Conservation (phyloP, 257 asterid genomes). For the Scutellaria galericulata region DNA sequence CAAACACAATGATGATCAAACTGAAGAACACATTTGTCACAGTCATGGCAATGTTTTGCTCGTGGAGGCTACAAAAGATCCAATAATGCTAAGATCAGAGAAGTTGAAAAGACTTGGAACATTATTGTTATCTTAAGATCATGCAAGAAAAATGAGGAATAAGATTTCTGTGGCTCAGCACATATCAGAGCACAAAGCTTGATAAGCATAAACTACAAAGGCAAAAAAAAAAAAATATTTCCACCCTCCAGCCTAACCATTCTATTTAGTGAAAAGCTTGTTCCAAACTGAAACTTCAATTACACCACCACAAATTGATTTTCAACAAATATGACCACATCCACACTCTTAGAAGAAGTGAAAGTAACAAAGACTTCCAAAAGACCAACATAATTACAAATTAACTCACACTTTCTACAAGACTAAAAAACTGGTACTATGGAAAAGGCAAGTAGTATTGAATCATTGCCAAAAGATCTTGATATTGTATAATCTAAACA, state of each 20-base stretch:
- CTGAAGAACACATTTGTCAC: constrained; percentile 96
- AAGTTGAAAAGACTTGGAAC: constrained; percentile 18
- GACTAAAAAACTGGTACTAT: not conserved
- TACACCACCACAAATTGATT: not conserved
- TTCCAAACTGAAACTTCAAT: constrained; percentile 5
- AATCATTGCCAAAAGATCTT: constrained; percentile 21
- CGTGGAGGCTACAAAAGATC: constrained; percentile 85
- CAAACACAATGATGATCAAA: constrained; percentile 99
- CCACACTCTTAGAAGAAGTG: not conserved
- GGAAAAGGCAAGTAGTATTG: constrained; percentile 24
- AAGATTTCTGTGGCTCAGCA: constrained; percentile 12
- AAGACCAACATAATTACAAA: constrained; percentile 13
- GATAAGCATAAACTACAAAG: constrained; percentile 9
- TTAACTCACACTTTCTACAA: not conserved
- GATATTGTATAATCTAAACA: constrained; percentile 22
- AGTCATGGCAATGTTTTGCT: constrained; percentile 94
- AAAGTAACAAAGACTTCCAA: constrained; percentile 2
- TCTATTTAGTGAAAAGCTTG: not conserved
- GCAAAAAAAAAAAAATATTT: constrained; percentile 12
- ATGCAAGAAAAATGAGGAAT: constrained; percentile 7
- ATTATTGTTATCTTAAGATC: not conserved
- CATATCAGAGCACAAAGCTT: constrained; percentile 11
- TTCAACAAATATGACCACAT: constrained; percentile 19
- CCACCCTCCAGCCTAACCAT: constrained; percentile 19
- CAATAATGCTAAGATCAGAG: constrained; percentile 34